Evolutionary conservation across 2,329 filamentous ascomycete genomes (phyloP).

Genomic region (Colletotrichum eleusines): DNA sequence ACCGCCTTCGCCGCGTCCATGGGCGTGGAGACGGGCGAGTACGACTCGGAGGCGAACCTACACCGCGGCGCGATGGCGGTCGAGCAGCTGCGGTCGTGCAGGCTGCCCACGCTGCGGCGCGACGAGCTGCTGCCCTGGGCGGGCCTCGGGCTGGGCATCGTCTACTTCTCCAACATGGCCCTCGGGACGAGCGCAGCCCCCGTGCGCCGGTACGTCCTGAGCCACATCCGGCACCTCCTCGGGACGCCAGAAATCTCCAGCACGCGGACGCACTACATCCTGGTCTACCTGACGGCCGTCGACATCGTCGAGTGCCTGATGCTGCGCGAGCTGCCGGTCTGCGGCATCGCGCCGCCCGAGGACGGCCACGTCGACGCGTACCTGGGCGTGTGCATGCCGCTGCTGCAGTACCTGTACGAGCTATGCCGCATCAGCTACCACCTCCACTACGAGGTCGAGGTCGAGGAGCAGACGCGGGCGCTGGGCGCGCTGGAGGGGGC

Average conservation of each 20-base stretch:
- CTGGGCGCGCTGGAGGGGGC: constrained; percentile 39
- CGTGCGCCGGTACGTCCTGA: constrained; percentile 35
- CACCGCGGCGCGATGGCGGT: constrained; percentile 38
- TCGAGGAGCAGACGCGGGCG: constrained; percentile 25
- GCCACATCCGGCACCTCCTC: constrained; percentile 35
- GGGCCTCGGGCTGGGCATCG: constrained; percentile 28
- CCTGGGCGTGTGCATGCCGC: constrained; percentile 44
- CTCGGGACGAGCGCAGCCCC: constrained; percentile 38
- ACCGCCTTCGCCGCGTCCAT: constrained; percentile 32
- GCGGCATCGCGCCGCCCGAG: constrained; percentile 41
- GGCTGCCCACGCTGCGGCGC: constrained; percentile 29
- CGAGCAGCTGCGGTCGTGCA: constrained; percentile 34
- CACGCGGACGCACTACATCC: constrained; percentile 32
- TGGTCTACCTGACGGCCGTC: constrained; percentile 44
- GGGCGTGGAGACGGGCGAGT: constrained; percentile 35
- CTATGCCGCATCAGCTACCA: constrained; percentile 45
- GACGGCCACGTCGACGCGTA: constrained; percentile 45
- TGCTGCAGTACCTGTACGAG: constrained; percentile 47
- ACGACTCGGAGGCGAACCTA: constrained; percentile 31
- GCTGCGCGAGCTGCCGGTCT: constrained; percentile 42
- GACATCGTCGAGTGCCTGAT: constrained; percentile 47
- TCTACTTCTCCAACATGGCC: constrained; percentile 39
- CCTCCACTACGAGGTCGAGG: constrained; percentile 31
- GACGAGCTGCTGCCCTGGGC: constrained; percentile 35
- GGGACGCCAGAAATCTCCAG: constrained; percentile 31